phyloP scores from a whole-genome alignment of 108 stramenopile species.

The Cyclotella distinguenda region DNA sequence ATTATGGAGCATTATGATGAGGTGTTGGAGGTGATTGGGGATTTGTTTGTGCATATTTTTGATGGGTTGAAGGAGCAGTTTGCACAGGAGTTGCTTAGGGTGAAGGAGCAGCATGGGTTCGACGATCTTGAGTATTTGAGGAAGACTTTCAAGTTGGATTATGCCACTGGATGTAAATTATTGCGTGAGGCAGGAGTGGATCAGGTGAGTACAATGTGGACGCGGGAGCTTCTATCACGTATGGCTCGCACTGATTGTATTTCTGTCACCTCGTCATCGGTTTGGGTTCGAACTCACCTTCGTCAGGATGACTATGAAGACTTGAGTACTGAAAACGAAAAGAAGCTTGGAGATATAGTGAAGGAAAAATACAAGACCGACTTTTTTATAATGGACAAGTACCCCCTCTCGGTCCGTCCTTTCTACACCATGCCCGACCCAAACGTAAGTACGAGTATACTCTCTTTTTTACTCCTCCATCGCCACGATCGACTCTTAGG shows the following conservation, averaged over 20 bases:
- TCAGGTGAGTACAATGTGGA: conserved; percentile 39
- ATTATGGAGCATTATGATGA: conserved; percentile 99
- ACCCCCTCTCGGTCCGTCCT: conserved; percentile 93
- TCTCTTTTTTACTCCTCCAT: not conserved
- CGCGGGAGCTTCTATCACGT: too few relatives aligned
- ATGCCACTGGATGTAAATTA: conserved; percentile 88
- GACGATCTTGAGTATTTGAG: conserved; percentile 92
- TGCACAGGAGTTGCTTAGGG: conserved; percentile 85
- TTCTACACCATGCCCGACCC: conserved; percentile 99
- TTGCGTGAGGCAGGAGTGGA: conserved; percentile 83
- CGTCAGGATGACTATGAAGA: conserved; percentile 89
- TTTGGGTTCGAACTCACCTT: too few relatives aligned
- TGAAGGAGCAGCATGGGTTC: conserved; percentile 95
- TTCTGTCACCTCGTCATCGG: too few relatives aligned
- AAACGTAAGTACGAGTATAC: conserved; percentile 33
- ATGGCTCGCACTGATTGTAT: too few relatives aligned
- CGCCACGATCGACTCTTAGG: not conserved
- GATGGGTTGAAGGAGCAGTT: conserved; percentile 89
- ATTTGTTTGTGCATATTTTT: conserved; percentile 97
- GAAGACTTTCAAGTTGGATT: conserved; percentile 92
- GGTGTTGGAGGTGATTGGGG: conserved; percentile 93
- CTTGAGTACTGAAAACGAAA: conserved; percentile 96
- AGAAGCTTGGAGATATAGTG: conserved; percentile 95
- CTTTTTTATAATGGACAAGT: conserved; percentile 99
- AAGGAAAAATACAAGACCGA: conserved; percentile 96